Conservation (phyloP, 768 basidiomycete genomes). For the Russula sp. region DNA sequence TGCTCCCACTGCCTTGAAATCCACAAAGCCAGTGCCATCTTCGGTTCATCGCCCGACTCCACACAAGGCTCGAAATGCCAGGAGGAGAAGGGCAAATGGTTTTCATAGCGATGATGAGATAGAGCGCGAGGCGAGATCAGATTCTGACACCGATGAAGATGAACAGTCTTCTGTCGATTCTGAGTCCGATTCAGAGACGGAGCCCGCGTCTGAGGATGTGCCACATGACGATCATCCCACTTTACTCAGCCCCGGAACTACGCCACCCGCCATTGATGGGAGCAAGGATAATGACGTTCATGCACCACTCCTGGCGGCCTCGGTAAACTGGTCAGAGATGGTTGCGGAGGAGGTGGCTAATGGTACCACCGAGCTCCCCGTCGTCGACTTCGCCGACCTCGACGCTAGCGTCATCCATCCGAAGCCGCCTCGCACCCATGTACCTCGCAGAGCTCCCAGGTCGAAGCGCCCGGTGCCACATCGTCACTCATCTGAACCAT, state of each 20-base stretch:
- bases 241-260: constrained; percentile 64
- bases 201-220: constrained; percentile 64
- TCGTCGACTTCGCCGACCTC: constrained; percentile 75
- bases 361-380: constrained; percentile 65
- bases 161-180: constrained; percentile 53
- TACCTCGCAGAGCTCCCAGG: constrained; percentile 34
- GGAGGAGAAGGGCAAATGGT: constrained; percentile 59
- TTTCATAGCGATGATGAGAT: constrained; percentile 75
- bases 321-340: constrained; percentile 78
- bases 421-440: constrained; percentile 35
- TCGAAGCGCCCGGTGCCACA: constrained; percentile 37
- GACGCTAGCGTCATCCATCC: constrained; percentile 34
- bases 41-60: constrained; percentile 20
- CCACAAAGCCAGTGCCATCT: constrained; percentile 12
- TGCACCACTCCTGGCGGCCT: constrained; percentile 53
- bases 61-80: constrained; percentile 46
- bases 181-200: constrained; percentile 67
- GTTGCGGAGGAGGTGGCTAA: constrained; percentile 69
- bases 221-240: constrained; percentile 49
- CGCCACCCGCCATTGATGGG: constrained; percentile 38
- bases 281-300: constrained; percentile 26
- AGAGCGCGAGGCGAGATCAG: constrained; percentile 64
- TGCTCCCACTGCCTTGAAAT: constrained; percentile 21
- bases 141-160: constrained; percentile 65
- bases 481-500: constrained; percentile 36